Evolutionary conservation across 441 rosid genomes (phyloP).

Genomic region (Melianthus villosus): DNA sequence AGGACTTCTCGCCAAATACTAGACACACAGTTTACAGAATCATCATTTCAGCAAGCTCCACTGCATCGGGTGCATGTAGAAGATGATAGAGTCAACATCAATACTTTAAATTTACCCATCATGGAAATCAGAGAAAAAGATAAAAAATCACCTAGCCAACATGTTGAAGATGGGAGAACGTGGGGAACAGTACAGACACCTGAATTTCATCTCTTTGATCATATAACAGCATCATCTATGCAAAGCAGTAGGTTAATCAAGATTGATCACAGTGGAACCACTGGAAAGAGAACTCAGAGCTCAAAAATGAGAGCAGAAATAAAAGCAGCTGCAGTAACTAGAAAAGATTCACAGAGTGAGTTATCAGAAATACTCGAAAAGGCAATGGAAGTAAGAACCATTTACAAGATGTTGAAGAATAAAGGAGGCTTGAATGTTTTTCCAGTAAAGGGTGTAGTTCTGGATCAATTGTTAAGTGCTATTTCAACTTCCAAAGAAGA

Average conservation of each 20-base stretch:
- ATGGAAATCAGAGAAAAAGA: slow-evolving; percentile 24
- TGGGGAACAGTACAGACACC: slow-evolving; percentile 16
- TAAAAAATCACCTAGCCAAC: slow-evolving; percentile 9
- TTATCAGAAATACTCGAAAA: slow-evolving; percentile 38
- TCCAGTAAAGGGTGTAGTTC: slow-evolving; percentile 54
- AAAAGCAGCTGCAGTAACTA: slow-evolving; percentile 10
- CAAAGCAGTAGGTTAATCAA: slow-evolving; percentile 6
- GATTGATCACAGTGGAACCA: slow-evolving; percentile 9
- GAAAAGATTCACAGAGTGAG: slow-evolving; percentile 24
- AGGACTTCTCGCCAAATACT: slow-evolving; percentile 14
- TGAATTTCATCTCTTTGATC: slow-evolving; percentile 22
- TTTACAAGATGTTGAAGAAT: slow-evolving; percentile 44
- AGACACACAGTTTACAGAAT: slow-evolving; percentile 10
- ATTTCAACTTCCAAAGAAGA: slow-evolving; percentile 59
- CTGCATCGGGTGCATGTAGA: slow-evolving; percentile 15
- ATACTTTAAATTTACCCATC: slow-evolving; percentile 27
- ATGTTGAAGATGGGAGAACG: slow-evolving; percentile 15
- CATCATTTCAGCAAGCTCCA: slow-evolving; percentile 10
- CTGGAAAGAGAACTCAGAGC: slow-evolving; percentile 16
- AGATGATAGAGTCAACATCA: slow-evolving; percentile 12
- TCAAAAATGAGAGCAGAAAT: slow-evolving; percentile 7
- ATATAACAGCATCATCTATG: slow-evolving; percentile 16
- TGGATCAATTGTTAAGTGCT: slow-evolving; percentile 53
- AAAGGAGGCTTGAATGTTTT: slow-evolving; percentile 41
- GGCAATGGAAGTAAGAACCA: slow-evolving; percentile 45